phyloP scores from a whole-genome alignment of 129 eudicot genomes.

The Centaurea solstitialis region DNA sequence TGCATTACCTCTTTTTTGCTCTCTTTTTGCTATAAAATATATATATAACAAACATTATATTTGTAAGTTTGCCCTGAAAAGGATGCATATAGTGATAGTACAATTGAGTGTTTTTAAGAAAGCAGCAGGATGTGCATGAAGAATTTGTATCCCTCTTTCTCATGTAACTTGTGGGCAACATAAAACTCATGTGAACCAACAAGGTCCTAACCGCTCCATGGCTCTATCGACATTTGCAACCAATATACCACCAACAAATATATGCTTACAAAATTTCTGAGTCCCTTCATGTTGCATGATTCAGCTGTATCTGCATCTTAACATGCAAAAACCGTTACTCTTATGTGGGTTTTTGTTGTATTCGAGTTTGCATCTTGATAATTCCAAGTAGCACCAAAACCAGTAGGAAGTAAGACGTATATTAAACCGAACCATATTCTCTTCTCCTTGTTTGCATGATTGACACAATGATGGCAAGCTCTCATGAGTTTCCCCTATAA shows the following conservation, averaged over 20 bases:
- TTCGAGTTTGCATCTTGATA: background rate
- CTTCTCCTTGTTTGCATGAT: constrained; percentile 1
- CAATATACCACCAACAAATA: constrained; percentile 30
- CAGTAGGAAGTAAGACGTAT: constrained; percentile 16
- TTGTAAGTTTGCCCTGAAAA: background rate
- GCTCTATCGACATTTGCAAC: constrained; percentile 23
- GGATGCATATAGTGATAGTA: background rate
- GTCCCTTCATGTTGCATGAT: constrained; percentile 22
- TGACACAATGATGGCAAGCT: constrained; percentile 1
- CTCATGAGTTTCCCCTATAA: constrained; percentile 7
- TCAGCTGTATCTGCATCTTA: constrained; percentile 8
- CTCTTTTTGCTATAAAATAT: background rate
- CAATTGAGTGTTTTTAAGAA: background rate
- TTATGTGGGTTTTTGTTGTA: background rate
- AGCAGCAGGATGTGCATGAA: background rate
- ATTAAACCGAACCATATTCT: constrained; percentile 11
- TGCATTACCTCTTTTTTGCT: background rate
- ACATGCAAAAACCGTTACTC: background rate
- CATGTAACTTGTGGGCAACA: constrained; percentile 42
- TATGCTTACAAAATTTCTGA: background rate
- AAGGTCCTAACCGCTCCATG: constrained; percentile 46
- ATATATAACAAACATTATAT: background rate
- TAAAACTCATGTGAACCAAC: constrained; percentile 64
- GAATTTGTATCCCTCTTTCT: background rate
- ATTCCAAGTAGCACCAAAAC: constrained; percentile 10